Evolutionary conservation across 192 early-diverging fungal genomes (phyloP), one percentile per base, ranked within the genome.

Genomic region (Coemansia sp.): DNA sequence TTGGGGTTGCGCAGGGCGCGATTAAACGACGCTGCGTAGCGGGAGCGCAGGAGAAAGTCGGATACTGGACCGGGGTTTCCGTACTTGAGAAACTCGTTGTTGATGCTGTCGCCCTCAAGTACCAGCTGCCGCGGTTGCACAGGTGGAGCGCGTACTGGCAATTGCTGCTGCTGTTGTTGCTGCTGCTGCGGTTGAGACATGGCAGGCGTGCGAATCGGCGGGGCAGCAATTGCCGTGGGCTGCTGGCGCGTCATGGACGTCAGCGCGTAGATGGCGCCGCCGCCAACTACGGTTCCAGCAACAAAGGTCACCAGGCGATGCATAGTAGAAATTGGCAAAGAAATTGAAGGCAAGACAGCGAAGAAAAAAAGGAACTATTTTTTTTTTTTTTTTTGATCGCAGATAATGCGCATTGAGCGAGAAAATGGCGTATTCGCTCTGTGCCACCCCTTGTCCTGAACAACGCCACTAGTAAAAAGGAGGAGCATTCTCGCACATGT

Each of bases 11-110:
- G 84, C 50, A 87, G 76, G 23, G 83, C 82, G 33, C 91, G 87
- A 83, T 93, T 95, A 75, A 86, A 95, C 1, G 89, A 91, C 5
- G 83, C 81, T 3, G 88, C 85, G 74, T 93, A 95, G 47, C 87
- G 85, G 34, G 86, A 85, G 33, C 90, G 82, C 35, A 85, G 59
- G 12, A 92, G 68, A 20, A 88, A 68, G 68, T 95, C 93, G 45
- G 86, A 88, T n/a, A 93, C 76, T 4, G 93, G 91, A 20, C 91
- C 91, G 76, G 83, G 69, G 57, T 71, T 61, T 6, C 77, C 77
- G 59, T 71, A 73, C 39, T 39, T 65, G 41, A 79, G 72, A 42
- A 74, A 79, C 57, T 74, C 77, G 68, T 59, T 76, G 59, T 55
- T 55, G 9, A 67, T 58, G 48, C 36, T 58, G 52, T 47, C 61